phyloP scores from a whole-genome alignment of 1,284 basidiomycete species.

The Fomitopsis palustris region DNA sequence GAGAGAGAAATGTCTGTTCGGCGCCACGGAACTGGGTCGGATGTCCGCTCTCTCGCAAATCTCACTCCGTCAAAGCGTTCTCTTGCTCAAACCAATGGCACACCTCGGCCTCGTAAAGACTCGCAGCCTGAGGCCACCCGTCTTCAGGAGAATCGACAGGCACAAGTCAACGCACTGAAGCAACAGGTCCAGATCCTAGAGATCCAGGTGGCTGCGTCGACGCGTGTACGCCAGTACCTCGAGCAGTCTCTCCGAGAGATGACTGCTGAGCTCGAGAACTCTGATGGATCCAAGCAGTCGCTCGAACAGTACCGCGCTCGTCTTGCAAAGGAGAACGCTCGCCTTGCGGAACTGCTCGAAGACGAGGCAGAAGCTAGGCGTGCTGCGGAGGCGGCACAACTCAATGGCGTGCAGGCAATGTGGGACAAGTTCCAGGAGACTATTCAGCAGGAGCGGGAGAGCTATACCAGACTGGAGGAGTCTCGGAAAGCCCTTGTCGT shows the following conservation, averaged over 20 bases:
- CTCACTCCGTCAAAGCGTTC: constrained; percentile 44
- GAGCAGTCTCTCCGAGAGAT: constrained; percentile 61
- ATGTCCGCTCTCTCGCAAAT: constrained; percentile 35
- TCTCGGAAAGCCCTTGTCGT: constrained; percentile 70
- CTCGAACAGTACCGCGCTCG: constrained; percentile 55
- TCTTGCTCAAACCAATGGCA: constrained; percentile 29
- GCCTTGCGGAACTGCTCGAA: constrained; percentile 51
- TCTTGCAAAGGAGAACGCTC: constrained; percentile 56
- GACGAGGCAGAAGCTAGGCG: constrained; percentile 66
- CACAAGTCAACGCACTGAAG: constrained; percentile 46
- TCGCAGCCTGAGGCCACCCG: constrained; percentile 35
- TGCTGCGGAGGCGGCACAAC: constrained; percentile 54
- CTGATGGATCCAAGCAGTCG: constrained; percentile 63
- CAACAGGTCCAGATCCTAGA: constrained; percentile 69
- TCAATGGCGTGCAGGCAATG: constrained; percentile 64
- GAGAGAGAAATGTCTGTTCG: constrained; percentile 49
- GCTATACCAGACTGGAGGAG: constrained; percentile 62
- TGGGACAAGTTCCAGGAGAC: constrained; percentile 68
- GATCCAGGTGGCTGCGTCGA: constrained; percentile 65
- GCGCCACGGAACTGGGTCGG: constrained; percentile 23
- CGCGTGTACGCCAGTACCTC: constrained; percentile 64
- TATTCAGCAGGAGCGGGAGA: constrained; percentile 57
- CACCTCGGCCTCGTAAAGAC: constrained; percentile 32
- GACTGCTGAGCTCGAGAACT: constrained; percentile 60
- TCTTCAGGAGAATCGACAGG: constrained; percentile 43